Evolutionary conservation across 2,329 filamentous ascomycete genomes (phyloP).

Genomic region (Colletotrichum neosansevieriae): DNA sequence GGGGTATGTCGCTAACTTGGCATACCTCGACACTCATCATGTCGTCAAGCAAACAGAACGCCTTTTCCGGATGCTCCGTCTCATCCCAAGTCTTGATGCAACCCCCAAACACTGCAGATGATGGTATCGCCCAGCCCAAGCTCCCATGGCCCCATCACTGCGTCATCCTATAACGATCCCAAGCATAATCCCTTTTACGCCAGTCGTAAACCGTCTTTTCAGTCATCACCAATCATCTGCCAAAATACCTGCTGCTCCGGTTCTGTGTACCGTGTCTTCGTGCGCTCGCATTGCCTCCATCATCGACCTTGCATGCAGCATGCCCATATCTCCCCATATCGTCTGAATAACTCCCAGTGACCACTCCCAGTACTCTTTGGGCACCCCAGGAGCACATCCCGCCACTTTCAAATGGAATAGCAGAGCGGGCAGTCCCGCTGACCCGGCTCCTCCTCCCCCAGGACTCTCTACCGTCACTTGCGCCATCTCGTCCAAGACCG

Average conservation of each 20-base stretch:
- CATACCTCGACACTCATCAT: too few species aligned
- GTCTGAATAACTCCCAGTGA: constrained; percentile 58
- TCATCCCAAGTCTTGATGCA: neutral
- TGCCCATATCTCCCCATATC: constrained; percentile 64
- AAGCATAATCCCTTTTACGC: neutral
- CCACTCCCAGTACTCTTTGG: constrained; percentile 58
- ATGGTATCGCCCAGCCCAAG: constrained; percentile 27
- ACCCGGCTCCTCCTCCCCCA: constrained; percentile 58
- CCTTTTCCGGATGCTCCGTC: neutral
- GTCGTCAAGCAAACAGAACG: neutral
- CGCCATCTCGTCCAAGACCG: constrained; percentile 54
- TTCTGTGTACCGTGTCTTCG: constrained; percentile 40
- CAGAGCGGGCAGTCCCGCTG: constrained; percentile 60
- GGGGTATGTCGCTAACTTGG: too few species aligned
- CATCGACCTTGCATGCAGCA: constrained; percentile 61
- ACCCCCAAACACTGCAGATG: neutral
- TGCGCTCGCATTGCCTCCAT: constrained; percentile 55
- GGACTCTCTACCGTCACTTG: constrained; percentile 51
- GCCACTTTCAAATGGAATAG: constrained; percentile 63
- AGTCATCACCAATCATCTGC: constrained; percentile 33
- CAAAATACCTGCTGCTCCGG: constrained; percentile 34
- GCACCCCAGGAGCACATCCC: constrained; percentile 60
- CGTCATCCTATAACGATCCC: neutral
- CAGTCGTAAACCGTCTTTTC: neutral
- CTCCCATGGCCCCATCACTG: neutral